Base-by-base conservation (phyloP, 495 filamentous ascomycete genomes). In the Podospora appendiculata region DNA sequence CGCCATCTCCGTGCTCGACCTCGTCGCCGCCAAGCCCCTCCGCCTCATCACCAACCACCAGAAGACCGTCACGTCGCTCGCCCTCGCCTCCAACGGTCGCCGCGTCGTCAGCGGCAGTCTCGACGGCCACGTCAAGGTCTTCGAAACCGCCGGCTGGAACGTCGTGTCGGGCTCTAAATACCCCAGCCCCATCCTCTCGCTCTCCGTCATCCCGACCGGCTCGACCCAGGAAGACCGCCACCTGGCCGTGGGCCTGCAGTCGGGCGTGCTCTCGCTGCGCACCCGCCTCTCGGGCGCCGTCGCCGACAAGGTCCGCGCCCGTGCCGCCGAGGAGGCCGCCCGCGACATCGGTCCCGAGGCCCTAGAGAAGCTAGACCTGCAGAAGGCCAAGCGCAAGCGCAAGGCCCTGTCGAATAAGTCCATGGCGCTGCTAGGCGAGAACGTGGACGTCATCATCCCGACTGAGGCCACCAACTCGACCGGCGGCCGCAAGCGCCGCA, bases 101-200 rank as follows among this genome's bases (percentile, higher is more conserved):
- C 79, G 94, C 42, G 74, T 99, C 45, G 79, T 99, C 53, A 88
- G 81, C 63, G 94, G 89, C 65, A 86, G 83, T 13, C 74, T 99
- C 34, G 93, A 99, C 67, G 94, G 94, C 12, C 93, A 96, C 64
- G 79, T 99, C 68, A 99, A 99, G 72, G 79, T 97, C 38, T 96
- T 92, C 56, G 92, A 97, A 69, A 93, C 90, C 1, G 80, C 81
- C 0, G 80, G 76, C 32, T 99, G 94, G 94, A 92, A 95, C 62
- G 83, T 97, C 6, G 90, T 96, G 4, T 83, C 87, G 32, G 91
- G 89, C 36, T 83, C 86, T 47, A 97, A 96, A 67, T 99, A 96
- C 70, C 84, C 88, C 0, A 83, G 86, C 0, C 93, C 94, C 0
- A 85, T 99, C 53, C 80, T 97, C 2, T 87, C 91, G 3, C 75